These are phyloP conservation scores for Sordariomycetes sp. DNA, from an alignment of 2,329 filamentous ascomycete species.

Conservation along the genomic window DNA sequence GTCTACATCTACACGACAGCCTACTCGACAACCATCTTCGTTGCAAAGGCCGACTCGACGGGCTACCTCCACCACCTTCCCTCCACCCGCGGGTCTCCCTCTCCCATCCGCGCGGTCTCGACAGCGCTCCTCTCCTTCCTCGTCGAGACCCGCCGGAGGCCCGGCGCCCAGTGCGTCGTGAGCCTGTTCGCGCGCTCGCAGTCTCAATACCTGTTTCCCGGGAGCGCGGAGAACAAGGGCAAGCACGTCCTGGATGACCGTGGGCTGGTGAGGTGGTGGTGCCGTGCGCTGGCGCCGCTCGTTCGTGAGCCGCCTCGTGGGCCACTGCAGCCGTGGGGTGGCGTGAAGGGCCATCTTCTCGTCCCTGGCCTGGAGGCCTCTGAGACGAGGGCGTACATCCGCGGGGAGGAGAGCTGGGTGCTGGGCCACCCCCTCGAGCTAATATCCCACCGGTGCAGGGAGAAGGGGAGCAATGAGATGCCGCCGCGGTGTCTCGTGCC, in stretches of 20 bases:
- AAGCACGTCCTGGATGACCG: constrained; percentile 92
- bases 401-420: constrained; percentile 43
- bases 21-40: constrained; percentile 74
- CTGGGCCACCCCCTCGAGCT: constrained; percentile 58
- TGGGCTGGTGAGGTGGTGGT: constrained; percentile 93
- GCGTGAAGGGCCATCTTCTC: constrained; percentile 65
- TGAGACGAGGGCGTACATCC: constrained; percentile 70
- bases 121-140: constrained; percentile 67
- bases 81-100: constrained; percentile 48
- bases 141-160: constrained; percentile 50
- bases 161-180: constrained; percentile 56
- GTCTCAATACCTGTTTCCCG: constrained; percentile 87
- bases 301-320: constrained; percentile 31
- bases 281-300: constrained; percentile 68
- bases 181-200: constrained; percentile 89
- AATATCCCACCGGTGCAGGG: constrained; percentile 48
- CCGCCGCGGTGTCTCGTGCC: constrained; percentile 79
- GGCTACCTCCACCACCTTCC: constrained; percentile 63
- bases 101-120: constrained; percentile 62
- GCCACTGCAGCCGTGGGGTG: constrained; percentile 20
- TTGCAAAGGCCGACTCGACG: constrained; percentile 94
- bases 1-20: constrained; percentile 76
- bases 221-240: constrained; percentile 67
- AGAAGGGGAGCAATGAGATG: constrained; percentile 34
- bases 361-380: constrained; percentile 77